These are phyloP conservation scores for Spongospora subterranea DNA, from an alignment of 208 protist genomes.

Conservation along the genomic window DNA sequence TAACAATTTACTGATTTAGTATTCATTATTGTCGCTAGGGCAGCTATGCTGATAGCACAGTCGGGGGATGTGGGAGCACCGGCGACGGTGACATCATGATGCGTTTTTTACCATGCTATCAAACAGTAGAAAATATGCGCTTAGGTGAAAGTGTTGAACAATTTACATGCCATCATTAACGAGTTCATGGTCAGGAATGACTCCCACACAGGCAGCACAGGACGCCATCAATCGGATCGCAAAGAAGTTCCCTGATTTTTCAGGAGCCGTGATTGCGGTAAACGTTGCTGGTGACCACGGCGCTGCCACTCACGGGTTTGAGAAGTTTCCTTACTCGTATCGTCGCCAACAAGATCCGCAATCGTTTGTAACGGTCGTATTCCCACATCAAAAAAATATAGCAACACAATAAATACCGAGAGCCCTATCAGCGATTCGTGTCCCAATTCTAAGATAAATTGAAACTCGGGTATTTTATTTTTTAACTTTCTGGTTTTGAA, in stretches of 20 bases:
- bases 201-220: background rate
- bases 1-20: background rate
- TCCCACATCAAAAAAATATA: background rate
- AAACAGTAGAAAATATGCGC: background rate
- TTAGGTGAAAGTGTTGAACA: background rate
- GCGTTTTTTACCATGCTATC: background rate
- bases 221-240: background rate
- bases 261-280: background rate
- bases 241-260: background rate
- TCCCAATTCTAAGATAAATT: too few relatives aligned
- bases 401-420: too few relatives aligned
- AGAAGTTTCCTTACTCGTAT: background rate
- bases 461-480: too few relatives aligned
- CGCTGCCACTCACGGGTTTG: background rate
- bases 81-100: slow-evolving; percentile 18
- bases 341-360: background rate
- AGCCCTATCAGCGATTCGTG: too few relatives aligned
- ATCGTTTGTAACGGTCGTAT: background rate
- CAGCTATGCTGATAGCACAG: background rate
- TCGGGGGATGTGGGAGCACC: background rate
- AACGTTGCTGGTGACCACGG: background rate
- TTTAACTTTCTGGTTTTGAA: too few relatives aligned
- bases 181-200: background rate
- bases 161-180: background rate
- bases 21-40: background rate